Conservation (phyloP, 2,329 filamentous ascomycete genomes). For the Beauveria medogensis region DNA sequence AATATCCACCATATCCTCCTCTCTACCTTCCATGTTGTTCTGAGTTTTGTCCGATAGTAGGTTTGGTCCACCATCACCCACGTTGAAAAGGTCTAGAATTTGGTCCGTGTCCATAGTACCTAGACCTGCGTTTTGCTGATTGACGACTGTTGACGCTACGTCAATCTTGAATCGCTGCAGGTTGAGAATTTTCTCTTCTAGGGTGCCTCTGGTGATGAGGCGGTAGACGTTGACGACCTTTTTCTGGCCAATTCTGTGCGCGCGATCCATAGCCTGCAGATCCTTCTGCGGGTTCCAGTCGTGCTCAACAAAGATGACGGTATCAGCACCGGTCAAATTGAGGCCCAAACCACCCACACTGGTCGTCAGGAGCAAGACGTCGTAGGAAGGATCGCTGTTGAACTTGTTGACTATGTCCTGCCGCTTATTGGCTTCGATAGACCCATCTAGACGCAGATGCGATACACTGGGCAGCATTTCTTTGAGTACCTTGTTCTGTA, state of each 20-base stretch:
- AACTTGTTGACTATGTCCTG: conserved; percentile 99
- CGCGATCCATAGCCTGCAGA: conserved; percentile 96
- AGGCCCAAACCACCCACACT: conserved; percentile 90
- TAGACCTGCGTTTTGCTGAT: conserved; percentile 94
- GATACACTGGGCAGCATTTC: conserved; percentile 88
- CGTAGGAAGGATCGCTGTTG: conserved; percentile 95
- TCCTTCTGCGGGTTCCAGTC: conserved; percentile 99
- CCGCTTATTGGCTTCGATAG: conserved; percentile 83
- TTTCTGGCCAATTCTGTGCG: conserved; percentile 97
- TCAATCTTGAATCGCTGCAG: conserved; percentile 99
- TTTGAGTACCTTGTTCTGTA: conserved; percentile 86
- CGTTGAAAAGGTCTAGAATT: conserved; percentile 90
- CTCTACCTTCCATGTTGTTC: conserved; percentile 51
- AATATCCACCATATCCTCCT: conserved; percentile 85
- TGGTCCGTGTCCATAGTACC: conserved; percentile 97
- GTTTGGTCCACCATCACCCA: conserved; percentile 68
- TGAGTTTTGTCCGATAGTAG: conserved; percentile 55
- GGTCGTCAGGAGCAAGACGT: conserved; percentile 87
- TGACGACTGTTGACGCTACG: conserved; percentile 94
- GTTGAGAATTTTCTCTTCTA: conserved; percentile 97
- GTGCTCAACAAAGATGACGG: conserved; percentile 98
- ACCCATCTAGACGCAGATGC: conserved; percentile 87
- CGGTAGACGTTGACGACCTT: conserved; percentile 99
- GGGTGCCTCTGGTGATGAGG: conserved; percentile 85
- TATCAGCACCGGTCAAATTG: conserved; percentile 94